Evolutionary conservation across 2,329 filamentous ascomycete genomes (phyloP).

Genomic region (Xylariales sp.): DNA sequence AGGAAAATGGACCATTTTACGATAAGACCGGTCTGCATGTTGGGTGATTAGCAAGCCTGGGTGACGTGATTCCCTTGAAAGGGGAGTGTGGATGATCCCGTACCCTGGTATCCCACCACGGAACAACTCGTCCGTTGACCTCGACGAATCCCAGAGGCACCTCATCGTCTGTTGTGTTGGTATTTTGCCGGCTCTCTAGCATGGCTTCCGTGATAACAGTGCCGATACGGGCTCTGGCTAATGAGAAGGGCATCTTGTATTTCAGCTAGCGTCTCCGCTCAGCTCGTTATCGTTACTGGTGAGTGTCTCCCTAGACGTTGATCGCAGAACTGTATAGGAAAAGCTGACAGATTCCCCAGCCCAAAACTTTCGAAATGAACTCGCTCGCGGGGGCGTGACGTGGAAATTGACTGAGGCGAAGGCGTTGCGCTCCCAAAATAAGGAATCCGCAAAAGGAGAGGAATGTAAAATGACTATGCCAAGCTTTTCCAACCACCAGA

Average conservation of each 20-base stretch:
- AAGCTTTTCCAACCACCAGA: no score
- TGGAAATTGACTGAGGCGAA: no score
- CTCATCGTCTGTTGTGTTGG: background rate
- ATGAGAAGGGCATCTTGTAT: slow-evolving; percentile 5
- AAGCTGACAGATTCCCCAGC: no score
- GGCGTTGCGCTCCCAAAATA: no score
- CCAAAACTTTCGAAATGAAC: no score
- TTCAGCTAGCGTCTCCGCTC: background rate
- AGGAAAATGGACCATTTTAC: slow-evolving; percentile 70
- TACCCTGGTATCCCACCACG: slow-evolving; percentile 6
- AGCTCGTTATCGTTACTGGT: background rate
- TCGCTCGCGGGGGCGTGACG: no score
- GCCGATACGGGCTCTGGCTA: slow-evolving; percentile 3
- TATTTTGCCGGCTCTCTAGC: background rate
- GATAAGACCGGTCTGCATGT: slow-evolving; percentile 52
- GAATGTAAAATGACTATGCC: no score
- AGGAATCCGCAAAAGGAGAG: no score
- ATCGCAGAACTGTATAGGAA: background rate
- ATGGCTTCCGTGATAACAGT: background rate
- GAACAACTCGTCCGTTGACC: slow-evolving; percentile 1
- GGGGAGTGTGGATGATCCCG: no score
- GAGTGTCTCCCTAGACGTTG: background rate
- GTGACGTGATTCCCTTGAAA: no score
- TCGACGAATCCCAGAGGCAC: background rate
- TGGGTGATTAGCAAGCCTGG: background rate